These are phyloP conservation scores for Plasmodium adleri DNA, from an alignment of 169 alveolate genomes.

Conservation along the genomic window DNA sequence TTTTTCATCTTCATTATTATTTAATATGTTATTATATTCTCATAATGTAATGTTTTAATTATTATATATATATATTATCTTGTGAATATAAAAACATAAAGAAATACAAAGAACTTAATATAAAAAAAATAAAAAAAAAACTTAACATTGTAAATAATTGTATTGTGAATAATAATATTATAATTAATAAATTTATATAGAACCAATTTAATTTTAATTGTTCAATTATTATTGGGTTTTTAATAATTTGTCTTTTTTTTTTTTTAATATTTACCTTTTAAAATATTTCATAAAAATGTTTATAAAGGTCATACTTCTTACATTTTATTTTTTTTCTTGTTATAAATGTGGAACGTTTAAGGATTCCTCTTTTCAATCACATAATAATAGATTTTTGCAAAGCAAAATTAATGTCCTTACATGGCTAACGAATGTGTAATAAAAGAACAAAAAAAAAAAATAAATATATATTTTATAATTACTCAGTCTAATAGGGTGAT, in stretches of 20 bases:
- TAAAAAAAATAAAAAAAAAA: too few relatives aligned
- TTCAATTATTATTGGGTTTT: too few relatives aligned
- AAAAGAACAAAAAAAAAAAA: slow-evolving; percentile 3
- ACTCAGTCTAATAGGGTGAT: too few relatives aligned
- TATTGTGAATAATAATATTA: too few relatives aligned
- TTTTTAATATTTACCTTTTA: neutral
- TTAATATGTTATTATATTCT: neutral
- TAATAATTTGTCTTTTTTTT: neutral
- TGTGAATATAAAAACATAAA: neutral
- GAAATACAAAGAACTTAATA: neutral
- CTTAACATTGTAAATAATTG: too few relatives aligned
- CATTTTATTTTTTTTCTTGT: slow-evolving; percentile 15
- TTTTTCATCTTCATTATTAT: neutral
- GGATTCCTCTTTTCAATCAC: neutral
- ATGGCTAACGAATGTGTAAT: slow-evolving; percentile 75
- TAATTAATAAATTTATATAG: too few relatives aligned
- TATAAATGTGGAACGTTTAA: slow-evolving; percentile 18
- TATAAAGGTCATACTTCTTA: slow-evolving; percentile 6
- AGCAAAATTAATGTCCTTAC: slow-evolving; percentile 75
- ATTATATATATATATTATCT: neutral
- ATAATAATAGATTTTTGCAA: slow-evolving; percentile 46
- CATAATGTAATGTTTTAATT: neutral
- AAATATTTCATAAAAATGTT: slow-evolving; percentile 5
- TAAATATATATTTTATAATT: too few relatives aligned
- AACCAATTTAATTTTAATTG: too few relatives aligned